Conservation (phyloP, 208 protist species). For the Leishmania martiniquensis region DNA sequence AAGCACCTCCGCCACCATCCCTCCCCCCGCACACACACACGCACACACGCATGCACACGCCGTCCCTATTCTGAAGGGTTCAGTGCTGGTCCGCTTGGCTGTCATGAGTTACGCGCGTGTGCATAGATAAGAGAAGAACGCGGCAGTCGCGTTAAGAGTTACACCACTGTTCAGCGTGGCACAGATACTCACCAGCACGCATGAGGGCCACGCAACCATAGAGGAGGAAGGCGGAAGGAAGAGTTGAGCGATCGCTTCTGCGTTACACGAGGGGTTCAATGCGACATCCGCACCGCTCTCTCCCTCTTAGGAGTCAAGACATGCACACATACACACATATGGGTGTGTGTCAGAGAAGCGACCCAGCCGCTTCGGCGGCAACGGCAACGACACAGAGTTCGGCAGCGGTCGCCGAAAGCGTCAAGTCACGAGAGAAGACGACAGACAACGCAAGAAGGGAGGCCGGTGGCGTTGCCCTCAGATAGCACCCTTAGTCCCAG, state of each 20-base stretch:
- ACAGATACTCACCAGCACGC: not conserved
- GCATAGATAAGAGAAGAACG: not conserved
- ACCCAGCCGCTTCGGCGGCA: not conserved
- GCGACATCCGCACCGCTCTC: not conserved
- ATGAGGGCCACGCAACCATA: not conserved
- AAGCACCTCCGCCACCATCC: not conserved
- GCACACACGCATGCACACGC: not conserved
- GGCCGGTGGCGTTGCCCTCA: too few relatives aligned
- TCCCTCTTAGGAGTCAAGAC: not conserved
- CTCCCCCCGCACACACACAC: too few relatives aligned
- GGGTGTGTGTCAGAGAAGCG: not conserved
- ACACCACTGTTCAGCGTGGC: not conserved
- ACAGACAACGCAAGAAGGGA: slow-evolving; percentile 1
- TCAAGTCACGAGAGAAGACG: not conserved
- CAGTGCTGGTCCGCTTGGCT: not conserved
- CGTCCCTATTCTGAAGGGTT: not conserved
- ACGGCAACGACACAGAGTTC: not conserved
- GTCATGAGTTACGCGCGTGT: not conserved
- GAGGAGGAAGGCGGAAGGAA: not conserved
- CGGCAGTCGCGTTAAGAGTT: not conserved
- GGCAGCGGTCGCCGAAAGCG: not conserved
- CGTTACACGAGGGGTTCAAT: slow-evolving; percentile 2
- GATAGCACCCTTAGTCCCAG: too few relatives aligned
- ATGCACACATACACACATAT: too few relatives aligned
- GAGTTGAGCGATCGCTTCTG: not conserved